These are phyloP conservation scores for Cutaneotrichosporon cyanovorans DNA, from an alignment of 1,284 basidiomycete species.

Conservation along the genomic window DNA sequence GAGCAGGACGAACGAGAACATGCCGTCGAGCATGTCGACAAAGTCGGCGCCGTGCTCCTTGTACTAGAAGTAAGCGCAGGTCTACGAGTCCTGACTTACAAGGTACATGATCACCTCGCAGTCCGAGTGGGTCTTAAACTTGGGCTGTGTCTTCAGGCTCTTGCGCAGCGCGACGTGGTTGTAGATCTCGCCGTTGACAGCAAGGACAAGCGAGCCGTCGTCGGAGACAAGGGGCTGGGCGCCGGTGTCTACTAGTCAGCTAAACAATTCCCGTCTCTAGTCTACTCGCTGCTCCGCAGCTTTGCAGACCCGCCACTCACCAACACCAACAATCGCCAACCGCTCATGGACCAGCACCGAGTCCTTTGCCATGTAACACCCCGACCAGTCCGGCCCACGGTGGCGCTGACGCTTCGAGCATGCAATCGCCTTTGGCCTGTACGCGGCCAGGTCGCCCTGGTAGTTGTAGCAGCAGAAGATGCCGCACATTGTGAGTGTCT, in stretches of 20 bases:
- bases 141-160: conserved; percentile 56
- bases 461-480: conserved; percentile 78
- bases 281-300: no score
- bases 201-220: conserved; percentile 76
- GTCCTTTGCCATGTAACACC: conserved; percentile 75
- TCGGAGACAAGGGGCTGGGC: conserved; percentile 89
- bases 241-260: conserved; percentile 67
- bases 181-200: conserved; percentile 99
- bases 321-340: conserved; percentile 95
- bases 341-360: conserved; percentile 80
- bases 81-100: conserved; percentile 49
- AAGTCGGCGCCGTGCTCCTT: conserved; percentile 66
- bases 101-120: conserved; percentile 95
- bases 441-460: conserved; percentile 60
- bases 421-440: conserved; percentile 68
- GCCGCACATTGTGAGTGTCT: conserved; percentile 63
- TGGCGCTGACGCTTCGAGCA: conserved; percentile 83
- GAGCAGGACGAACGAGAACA: conserved; percentile 97
- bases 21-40: conserved; percentile 82
- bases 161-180: conserved; percentile 84
- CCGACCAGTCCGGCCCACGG: conserved; percentile 94
- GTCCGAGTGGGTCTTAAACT: conserved; percentile 97
- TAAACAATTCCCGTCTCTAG: neutral
- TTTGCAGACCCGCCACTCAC: conserved; percentile 55
- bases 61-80: conserved; percentile 55